Percentiles rank a stretch among this genome's conserved stretches.
Conservation (phyloP, 805 yeast species). For the Ogataea nakhonphanomensis region DNA sequence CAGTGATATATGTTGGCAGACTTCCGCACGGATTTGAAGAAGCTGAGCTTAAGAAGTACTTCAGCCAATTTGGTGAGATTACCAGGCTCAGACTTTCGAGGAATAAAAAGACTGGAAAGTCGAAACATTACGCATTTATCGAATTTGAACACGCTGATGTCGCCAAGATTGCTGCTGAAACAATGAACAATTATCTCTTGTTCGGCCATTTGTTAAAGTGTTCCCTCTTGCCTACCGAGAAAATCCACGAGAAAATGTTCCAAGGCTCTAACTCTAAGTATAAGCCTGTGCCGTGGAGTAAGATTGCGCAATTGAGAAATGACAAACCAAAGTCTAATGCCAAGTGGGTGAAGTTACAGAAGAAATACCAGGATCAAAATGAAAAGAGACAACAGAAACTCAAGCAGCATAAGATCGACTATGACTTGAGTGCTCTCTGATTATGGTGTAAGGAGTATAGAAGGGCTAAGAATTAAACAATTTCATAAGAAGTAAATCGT, state of each 20-base stretch:
- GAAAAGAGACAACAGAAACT: conserved; percentile 47
- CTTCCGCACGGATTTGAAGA: conserved; percentile 93
- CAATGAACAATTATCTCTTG: conserved; percentile 91
- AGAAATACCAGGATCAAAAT: conserved; percentile 41
- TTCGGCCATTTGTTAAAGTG: conserved; percentile 81
- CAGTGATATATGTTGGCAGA: conserved; percentile 86
- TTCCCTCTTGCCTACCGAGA: conserved; percentile 50
- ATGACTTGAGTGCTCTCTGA: conserved; percentile 28
- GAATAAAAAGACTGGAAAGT: conserved; percentile 83
- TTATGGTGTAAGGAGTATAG: conserved; percentile 7
- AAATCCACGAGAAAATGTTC: conserved; percentile 57
- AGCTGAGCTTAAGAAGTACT: conserved; percentile 71
- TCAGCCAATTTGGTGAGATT: conserved; percentile 86
- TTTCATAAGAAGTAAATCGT: background rate
- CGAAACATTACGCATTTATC: conserved; percentile 88
- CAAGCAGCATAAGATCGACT: conserved; percentile 58
- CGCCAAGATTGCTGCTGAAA: conserved; percentile 86
- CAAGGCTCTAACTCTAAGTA: conserved; percentile 52
- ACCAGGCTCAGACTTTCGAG: conserved; percentile 77
- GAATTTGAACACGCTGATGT: conserved; percentile 74
- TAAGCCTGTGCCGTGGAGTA: conserved; percentile 57
- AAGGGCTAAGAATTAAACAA: too few relatives aligned
- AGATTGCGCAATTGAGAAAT: conserved; percentile 48
- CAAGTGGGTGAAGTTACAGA: conserved; percentile 53
- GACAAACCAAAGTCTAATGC: conserved; percentile 56